Conservation (phyloP, 257 asterid species). For the Handroanthus guayacan region DNA sequence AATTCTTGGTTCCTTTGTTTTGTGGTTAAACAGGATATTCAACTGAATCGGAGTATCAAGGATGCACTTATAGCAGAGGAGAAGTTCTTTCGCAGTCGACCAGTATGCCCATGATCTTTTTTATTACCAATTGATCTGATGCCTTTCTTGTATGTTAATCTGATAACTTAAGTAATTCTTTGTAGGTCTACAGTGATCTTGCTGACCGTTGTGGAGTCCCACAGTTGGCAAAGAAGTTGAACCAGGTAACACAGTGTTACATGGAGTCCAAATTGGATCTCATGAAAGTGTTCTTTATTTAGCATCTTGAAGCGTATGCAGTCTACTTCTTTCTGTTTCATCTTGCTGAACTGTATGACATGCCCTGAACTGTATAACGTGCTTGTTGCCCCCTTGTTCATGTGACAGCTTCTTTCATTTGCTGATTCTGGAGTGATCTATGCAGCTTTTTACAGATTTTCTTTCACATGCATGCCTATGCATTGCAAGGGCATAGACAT, state of each 20-base stretch:
- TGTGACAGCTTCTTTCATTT: background rate
- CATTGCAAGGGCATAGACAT: background rate
- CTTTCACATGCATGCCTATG: background rate
- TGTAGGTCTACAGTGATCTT: slow-evolving; percentile 75
- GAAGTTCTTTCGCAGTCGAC: slow-evolving; percentile 81
- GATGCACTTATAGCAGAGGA: slow-evolving; percentile 95
- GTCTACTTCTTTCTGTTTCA: background rate
- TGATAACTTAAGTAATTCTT: slow-evolving; percentile 21
- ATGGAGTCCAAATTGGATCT: slow-evolving; percentile 14
- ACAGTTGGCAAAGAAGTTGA: slow-evolving; percentile 90
- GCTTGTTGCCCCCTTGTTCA: slow-evolving; percentile 10
- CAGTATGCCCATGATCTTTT: slow-evolving; percentile 57
- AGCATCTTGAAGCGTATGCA: slow-evolving; percentile 11
- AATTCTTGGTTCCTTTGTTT: slow-evolving; percentile 10
- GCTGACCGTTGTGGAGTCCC: slow-evolving; percentile 87
- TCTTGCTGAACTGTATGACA: slow-evolving; percentile 6
- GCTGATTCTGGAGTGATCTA: slow-evolving; percentile 11
- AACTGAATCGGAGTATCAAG: slow-evolving; percentile 70
- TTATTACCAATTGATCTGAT: slow-evolving; percentile 31
- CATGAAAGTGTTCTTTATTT: background rate
- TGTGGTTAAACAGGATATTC: slow-evolving; percentile 74
- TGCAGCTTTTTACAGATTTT: background rate
- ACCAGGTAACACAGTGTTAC: slow-evolving; percentile 59
- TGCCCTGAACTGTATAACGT: background rate
- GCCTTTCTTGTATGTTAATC: slow-evolving; percentile 18